Evolutionary conservation across 768 basidiomycete genomes (phyloP).

Genomic region (Kwoniella mangroviensis): DNA sequence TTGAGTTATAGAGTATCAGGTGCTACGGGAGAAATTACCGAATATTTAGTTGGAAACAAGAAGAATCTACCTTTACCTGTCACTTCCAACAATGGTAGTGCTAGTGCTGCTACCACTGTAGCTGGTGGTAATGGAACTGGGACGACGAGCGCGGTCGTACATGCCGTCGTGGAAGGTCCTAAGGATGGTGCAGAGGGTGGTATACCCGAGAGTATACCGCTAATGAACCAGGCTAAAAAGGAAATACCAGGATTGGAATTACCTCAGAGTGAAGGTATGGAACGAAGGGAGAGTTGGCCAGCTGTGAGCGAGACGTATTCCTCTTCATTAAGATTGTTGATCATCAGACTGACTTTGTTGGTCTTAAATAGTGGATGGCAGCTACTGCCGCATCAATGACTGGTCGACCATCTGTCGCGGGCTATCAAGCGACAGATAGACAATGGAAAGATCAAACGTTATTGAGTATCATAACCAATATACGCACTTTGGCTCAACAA

Average conservation of each 20-base stretch:
- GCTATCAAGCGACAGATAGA: conserved; percentile 20
- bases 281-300: conserved; percentile 37
- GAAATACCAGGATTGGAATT: conserved; percentile 20
- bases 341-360: too few species aligned
- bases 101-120: not conserved
- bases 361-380: conserved; percentile 42
- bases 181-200: conserved; percentile 41
- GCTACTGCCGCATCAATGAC: conserved; percentile 34
- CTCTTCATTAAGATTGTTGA: not conserved
- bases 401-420: conserved; percentile 22
- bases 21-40: conserved; percentile 75
- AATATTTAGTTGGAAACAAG: conserved; percentile 59
- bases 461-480: conserved; percentile 60
- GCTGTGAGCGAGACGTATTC: conserved; percentile 22
- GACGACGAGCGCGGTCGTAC: conserved; percentile 15
- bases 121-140: not conserved
- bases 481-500: conserved; percentile 56
- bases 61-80: conserved; percentile 36
- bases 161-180: conserved; percentile 38
- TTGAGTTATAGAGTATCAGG: conserved; percentile 75
- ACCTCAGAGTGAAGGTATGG: conserved; percentile 20
- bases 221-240: conserved; percentile 51
- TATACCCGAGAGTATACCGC: conserved; percentile 54
- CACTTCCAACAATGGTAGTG: conserved; percentile 25
- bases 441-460: conserved; percentile 60